phyloP scores from a whole-genome alignment of 768 basidiomycete genomes.

The Strobilomyces dryophilus region DNA sequence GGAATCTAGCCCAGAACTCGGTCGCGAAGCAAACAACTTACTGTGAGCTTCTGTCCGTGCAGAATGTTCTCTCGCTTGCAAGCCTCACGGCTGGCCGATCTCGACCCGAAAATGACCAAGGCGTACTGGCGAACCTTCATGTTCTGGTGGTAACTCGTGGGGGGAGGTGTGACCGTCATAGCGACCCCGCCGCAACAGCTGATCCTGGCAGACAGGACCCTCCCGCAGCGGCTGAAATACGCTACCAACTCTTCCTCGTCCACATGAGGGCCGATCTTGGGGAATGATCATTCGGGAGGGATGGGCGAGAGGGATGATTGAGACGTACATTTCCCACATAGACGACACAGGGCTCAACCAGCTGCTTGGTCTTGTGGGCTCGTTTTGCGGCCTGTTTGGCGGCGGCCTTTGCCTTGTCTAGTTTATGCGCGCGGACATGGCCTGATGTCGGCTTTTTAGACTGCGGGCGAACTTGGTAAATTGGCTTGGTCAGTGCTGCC shows the following conservation, averaged over 20 bases:
- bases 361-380: slow-evolving; percentile 2
- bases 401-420: slow-evolving; percentile 15
- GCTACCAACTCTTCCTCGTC: slow-evolving; percentile 21
- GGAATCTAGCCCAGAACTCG: neutral
- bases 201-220: slow-evolving; percentile 19
- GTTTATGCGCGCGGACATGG: slow-evolving; percentile 9
- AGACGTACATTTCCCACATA: slow-evolving; percentile 62
- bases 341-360: slow-evolving; percentile 31
- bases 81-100: slow-evolving; percentile 38
- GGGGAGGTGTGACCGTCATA: slow-evolving; percentile 23
- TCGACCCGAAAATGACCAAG: slow-evolving; percentile 41
- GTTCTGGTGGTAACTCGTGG: slow-evolving; percentile 31
- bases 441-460: slow-evolving; percentile 6
- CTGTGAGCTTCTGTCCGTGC: slow-evolving; percentile 37
- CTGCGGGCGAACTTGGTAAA: slow-evolving; percentile 3
- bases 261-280: slow-evolving; percentile 31
- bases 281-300: slow-evolving; percentile 3
- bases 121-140: slow-evolving; percentile 48
- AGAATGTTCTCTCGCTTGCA: slow-evolving; percentile 39
- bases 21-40: slow-evolving; percentile 25
- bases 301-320: neutral
- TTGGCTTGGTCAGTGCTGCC: neutral
- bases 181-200: slow-evolving; percentile 32
- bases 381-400: slow-evolving; percentile 19
- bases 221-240: slow-evolving; percentile 25